Conservation (phyloP, 441 rosid species). For the Syzygium syzygioides region DNA sequence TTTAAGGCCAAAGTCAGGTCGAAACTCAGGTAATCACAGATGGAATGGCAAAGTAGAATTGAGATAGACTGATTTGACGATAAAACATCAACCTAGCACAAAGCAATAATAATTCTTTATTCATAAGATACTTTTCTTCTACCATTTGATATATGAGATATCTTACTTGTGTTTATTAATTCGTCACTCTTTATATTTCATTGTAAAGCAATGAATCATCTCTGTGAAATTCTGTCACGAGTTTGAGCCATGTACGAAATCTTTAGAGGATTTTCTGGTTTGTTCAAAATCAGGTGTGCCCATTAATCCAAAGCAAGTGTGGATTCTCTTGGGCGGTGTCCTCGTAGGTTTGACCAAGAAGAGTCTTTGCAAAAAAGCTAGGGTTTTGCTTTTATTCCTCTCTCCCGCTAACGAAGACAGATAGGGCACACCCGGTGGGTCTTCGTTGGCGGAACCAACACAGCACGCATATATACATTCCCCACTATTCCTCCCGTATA, state of each 20-base stretch:
- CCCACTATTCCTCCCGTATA: too few relatives aligned
- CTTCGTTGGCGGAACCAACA: too few relatives aligned
- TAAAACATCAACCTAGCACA: not conserved
- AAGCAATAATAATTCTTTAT: not conserved
- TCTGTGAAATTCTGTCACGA: too few relatives aligned
- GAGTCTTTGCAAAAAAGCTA: not conserved
- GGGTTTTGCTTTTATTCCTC: not conserved
- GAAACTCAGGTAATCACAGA: fast-evolving
- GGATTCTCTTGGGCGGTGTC: not conserved
- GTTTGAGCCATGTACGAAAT: fast-evolving
- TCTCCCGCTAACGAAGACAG: too few relatives aligned
- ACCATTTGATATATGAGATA: not conserved
- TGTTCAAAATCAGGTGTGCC: not conserved
- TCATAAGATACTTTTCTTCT: not conserved
- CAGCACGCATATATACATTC: too few relatives aligned
- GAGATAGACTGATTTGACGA: not conserved
- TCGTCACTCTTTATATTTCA: fast-evolving
- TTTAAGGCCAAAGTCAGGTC: not conserved
- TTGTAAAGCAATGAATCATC: fast-evolving
- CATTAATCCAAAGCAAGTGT: not conserved
- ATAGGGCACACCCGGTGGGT: too few relatives aligned
- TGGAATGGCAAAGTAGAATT: not conserved
- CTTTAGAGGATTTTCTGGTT: not conserved
- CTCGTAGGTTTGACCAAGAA: not conserved
- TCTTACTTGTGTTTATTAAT: fast-evolving